These are phyloP conservation scores for Ophiostoma himal-ulmi DNA, from an alignment of 2,329 filamentous ascomycete species.

Conservation along the genomic window DNA sequence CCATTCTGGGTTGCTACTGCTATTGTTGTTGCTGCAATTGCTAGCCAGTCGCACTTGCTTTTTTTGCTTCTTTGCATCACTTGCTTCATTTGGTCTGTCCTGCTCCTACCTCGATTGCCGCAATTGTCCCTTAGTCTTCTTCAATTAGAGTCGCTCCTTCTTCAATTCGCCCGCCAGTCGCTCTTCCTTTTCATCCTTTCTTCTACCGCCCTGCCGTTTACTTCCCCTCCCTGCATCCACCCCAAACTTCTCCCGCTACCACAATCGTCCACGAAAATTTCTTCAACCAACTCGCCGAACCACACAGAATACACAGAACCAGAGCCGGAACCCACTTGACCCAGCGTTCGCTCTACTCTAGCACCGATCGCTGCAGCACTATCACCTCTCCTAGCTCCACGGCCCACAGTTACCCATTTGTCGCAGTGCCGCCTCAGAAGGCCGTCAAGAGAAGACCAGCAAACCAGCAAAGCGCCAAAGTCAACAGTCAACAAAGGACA, in stretches of 20 bases:
- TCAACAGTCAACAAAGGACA: not conserved
- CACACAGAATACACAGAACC: not conserved
- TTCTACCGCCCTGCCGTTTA: not conserved
- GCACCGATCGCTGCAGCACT: constrained; percentile 15
- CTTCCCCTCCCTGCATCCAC: constrained; percentile 7
- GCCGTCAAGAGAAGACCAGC: not conserved
- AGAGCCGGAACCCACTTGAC: constrained; percentile 4
- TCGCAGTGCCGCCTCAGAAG: not conserved
- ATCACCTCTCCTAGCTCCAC: constrained; percentile 20
- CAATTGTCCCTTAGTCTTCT: not conserved
- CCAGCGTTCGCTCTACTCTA: not conserved
- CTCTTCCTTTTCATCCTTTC: not conserved
- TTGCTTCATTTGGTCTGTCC: not conserved
- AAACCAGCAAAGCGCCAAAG: not conserved
- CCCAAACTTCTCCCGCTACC: constrained; percentile 4
- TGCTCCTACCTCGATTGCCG: not conserved
- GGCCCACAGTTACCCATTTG: constrained; percentile 28
- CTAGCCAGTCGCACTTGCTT: not conserved
- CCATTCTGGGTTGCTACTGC: not conserved
- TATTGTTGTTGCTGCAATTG: not conserved
- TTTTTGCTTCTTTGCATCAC: not conserved
- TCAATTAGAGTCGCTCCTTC: not conserved
- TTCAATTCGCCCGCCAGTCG: not conserved
- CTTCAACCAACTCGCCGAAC: constrained; percentile 17
- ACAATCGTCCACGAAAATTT: constrained; percentile 16